Evolutionary conservation across 192 early-diverging fungal species (phyloP), one percentile per base, ranked within the genome.

Genomic region (Phlyctochytrium arcticum): DNA sequence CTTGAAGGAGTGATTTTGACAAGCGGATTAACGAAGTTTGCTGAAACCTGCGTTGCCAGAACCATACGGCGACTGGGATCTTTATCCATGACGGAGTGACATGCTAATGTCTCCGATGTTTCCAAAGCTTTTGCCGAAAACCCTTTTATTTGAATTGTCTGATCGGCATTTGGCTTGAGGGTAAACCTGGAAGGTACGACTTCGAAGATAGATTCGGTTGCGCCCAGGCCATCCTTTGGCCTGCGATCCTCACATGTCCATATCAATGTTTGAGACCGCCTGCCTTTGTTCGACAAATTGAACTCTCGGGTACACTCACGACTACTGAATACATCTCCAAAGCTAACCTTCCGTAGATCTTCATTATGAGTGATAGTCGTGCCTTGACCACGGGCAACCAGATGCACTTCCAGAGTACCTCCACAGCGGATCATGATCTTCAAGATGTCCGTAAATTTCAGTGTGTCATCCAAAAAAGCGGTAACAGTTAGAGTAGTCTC

Each of bases 371-470:
- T 69, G 10, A 86, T 79, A 0, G 85, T 85, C 2, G 76, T 74
- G 0, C 85, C 85, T 5, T 72, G 65, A 3, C 85, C 85, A 23
- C 75, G 46, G 3, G 85, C 82, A 33, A 73, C 66, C 24, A 86
- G 75, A 39, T 83, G 67, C 0, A 86, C 71, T 57, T 86, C 78
- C 46, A 80, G 69, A 6, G 74, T 48, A 9, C 69, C 68, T 35
- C 65, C 68, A 3, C 66, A 70, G 30, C 66, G 65, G 30, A 80
- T 64, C 8, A 50, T 29, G 8, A 86, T 62, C 60, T 79, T 79
- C 3, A 86, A 48, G 21, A 83, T 80, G 51, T 83, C 83, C 4
- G 79, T 86, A 50, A 86, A 86, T 47, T 82, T 81, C 37, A 83
- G 51, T 10, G 54, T 65, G 65, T 86, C 85, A 58, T 86, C 78